Evolutionary conservation across 2,329 filamentous ascomycete genomes (phyloP).

Genomic region (Aspergillus floridensis): DNA sequence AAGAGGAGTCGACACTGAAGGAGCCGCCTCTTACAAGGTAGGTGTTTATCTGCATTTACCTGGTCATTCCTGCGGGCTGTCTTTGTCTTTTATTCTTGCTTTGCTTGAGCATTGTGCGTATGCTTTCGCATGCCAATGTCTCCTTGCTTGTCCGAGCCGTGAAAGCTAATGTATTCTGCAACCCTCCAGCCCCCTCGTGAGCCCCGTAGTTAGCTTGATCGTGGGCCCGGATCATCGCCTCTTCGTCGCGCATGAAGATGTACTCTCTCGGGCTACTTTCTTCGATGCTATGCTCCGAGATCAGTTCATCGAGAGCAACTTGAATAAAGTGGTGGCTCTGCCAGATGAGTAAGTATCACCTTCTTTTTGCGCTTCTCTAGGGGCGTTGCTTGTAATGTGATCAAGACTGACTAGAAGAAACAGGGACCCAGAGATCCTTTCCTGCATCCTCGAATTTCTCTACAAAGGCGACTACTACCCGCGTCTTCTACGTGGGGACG

Average conservation of each 20-base stretch:
- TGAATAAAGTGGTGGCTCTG: constrained; percentile 76
- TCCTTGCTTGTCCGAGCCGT: background rate
- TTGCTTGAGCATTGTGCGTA: background rate
- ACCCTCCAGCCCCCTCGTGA: constrained; percentile 51
- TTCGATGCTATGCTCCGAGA: constrained; percentile 71
- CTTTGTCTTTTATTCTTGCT: too few relatives aligned
- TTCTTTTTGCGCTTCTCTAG: too few relatives aligned
- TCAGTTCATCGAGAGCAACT: constrained; percentile 66
- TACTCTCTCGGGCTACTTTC: constrained; percentile 80
- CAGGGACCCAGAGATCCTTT: constrained; percentile 89
- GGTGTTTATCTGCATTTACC: background rate
- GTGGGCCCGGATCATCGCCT: constrained; percentile 81
- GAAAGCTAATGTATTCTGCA: constrained; percentile 9
- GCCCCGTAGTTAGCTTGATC: constrained; percentile 80
- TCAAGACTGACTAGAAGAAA: background rate
- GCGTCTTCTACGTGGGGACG: constrained; percentile 52
- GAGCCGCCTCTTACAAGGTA: background rate
- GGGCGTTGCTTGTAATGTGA: background rate
- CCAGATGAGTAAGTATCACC: constrained; percentile 54
- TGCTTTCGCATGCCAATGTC: background rate
- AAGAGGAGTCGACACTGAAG: background rate
- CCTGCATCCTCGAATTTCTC: constrained; percentile 89
- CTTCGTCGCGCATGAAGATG: constrained; percentile 93
- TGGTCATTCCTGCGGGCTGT: background rate
- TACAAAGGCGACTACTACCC: constrained; percentile 98